These are phyloP conservation scores for Moniliophthora roreri DNA, from an alignment of 1,284 basidiomycete species.

Conservation along the genomic window DNA sequence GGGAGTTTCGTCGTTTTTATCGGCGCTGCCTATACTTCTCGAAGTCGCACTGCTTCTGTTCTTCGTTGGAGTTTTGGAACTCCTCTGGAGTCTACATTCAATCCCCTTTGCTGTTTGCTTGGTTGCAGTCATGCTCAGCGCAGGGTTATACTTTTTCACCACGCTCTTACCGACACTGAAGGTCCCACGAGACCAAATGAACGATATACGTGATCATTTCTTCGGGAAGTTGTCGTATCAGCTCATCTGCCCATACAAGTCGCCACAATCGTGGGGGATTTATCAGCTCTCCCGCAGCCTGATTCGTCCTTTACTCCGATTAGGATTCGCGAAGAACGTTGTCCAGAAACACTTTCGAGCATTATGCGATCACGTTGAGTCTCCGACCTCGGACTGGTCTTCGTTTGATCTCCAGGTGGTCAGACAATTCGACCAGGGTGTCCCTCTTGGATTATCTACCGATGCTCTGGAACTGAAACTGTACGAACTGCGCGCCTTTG, in stretches of 20 bases:
- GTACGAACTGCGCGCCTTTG: background rate
- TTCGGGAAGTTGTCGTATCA: background rate
- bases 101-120: background rate
- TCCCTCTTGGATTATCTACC: background rate
- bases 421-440: background rate
- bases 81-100: slow-evolving; percentile 12
- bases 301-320: background rate
- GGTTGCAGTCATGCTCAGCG: background rate
- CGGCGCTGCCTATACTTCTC: slow-evolving; percentile 27
- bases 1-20: slow-evolving; percentile 26
- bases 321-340: too few species aligned
- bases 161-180: background rate
- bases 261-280: slow-evolving; percentile 13
- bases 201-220: background rate
- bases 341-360: background rate
- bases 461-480: background rate
- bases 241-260: slow-evolving; percentile 14
- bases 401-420: background rate
- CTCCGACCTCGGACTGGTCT: background rate
- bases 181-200: background rate
- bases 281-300: background rate
- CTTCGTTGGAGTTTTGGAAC: slow-evolving; percentile 26
- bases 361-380: background rate
- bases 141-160: background rate
- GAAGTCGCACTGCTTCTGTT: slow-evolving; percentile 29